Base-by-base conservation (phyloP, 2,329 filamentous ascomycete genomes). In the Cercospora janseana region DNA sequence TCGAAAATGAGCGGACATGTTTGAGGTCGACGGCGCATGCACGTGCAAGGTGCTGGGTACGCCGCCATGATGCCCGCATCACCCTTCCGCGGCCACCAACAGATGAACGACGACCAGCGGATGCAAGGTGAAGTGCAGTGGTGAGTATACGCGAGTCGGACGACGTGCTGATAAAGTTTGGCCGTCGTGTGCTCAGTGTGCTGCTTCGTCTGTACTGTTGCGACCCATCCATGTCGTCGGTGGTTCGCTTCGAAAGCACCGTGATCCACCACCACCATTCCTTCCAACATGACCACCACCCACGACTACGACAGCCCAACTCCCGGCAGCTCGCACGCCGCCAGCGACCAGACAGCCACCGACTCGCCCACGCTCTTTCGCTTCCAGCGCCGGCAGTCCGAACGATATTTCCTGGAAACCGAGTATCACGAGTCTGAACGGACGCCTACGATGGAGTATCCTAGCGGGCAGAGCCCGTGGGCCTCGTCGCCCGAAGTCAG, bases 401-500 rank as follows among this genome's bases (percentile, higher is more conserved):
- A 69, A 52, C 60, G 64, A 18, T 65, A 63, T 8, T 69, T 60
- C 51, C 54, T 58, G 47, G 66, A 69, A 50, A 62, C 59, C 16
- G 48, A 59, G n/a, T 63, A 61, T 46, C 51, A 64, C 49, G 65
- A 63, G 51, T 45, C 54, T n/a, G 54, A 54, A 37, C 49, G 56
- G 23, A 60, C 60, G 7, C 57, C 61, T 15, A 62, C 55, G 37
- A 87, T 87, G 84, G 84, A 87, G 66, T 87, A 87, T 67, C 82
- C 82, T 49, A 56, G 73, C 27, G 82, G 76, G 46, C 60, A 73
- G 49, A 85, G 82, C 27, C 84, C 84, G 46, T 87, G 84, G 84
- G 82, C 77, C 8, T 75, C 75, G 10, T 79, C 80, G 45, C 80
- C 79, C 50, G 75, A 74, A 59, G 77, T 68, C 66, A 78, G 68